A percentile compares a stretch with the other conserved stretches of the same genome.
Evolutionary conservation across 2,329 filamentous ascomycete genomes (phyloP).

Genomic region (Pleoardoris graminearum): DNA sequence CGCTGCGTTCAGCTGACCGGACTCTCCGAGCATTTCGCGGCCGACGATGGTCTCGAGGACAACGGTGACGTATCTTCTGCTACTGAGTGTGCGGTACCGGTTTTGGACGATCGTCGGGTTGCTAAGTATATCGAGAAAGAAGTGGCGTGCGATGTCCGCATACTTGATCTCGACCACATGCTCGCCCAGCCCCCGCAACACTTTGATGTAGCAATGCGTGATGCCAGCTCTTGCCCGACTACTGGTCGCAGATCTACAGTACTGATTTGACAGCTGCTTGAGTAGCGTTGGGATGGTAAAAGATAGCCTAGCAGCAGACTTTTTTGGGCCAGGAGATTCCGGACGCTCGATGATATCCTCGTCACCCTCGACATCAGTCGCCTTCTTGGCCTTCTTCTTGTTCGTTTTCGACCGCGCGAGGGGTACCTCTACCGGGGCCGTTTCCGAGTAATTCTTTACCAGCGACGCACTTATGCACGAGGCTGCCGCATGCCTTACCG

Average conservation of each 20-base stretch:
- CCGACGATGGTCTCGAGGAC: constrained; percentile 84
- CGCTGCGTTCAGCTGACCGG: constrained; percentile 81
- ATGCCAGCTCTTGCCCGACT: constrained; percentile 82
- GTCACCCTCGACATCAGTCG: constrained; percentile 67
- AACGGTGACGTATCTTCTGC: constrained; percentile 80
- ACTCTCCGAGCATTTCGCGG: constrained; percentile 80
- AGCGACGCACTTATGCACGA: constrained; percentile 83
- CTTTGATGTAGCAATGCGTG: constrained; percentile 81
- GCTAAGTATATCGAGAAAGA: constrained; percentile 79
- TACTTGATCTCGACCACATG: constrained; percentile 84
- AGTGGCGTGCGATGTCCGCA: constrained; percentile 74
- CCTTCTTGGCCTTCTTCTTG: constrained; percentile 74
- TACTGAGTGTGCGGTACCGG: constrained; percentile 82
- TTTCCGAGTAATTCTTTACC: constrained; percentile 76
- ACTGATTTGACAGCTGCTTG: constrained; percentile 77
- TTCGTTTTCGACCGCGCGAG: constrained; percentile 61
- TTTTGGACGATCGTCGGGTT: constrained; percentile 77
- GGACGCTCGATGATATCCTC: constrained; percentile 70
- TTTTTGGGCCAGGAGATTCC: constrained; percentile 75
- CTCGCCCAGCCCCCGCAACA: constrained; percentile 78
- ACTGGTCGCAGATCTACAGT: constrained; percentile 74
- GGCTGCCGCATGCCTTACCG: constrained; percentile 82
- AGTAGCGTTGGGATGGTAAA: constrained; percentile 79
- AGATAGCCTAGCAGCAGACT: constrained; percentile 68
- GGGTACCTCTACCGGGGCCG: constrained; percentile 46